Base-by-base conservation (phyloP, 2,329 filamentous ascomycete species). In the Colletotrichum simmondsii region DNA sequence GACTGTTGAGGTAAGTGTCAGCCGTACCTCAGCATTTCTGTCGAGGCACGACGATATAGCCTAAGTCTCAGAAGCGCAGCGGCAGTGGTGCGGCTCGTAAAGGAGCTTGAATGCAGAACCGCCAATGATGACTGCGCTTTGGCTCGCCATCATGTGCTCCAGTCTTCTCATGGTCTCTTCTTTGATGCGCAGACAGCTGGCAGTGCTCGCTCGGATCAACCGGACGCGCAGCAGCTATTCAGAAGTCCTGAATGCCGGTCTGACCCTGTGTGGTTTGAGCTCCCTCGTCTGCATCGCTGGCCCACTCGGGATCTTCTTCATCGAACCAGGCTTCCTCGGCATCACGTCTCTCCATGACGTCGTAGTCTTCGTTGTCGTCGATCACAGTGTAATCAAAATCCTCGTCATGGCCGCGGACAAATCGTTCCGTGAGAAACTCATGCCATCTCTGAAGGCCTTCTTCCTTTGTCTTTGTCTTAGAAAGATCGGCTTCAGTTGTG, bases 291-390 rank as follows among this genome's bases (percentile, higher is more conserved):
- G 82, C 83, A 63, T 85, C 87, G 52, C 85, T 84, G 35, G 88
- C 85, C 89, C 92, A 94, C 60, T 87, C 87, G 0, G 93, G 92
- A 76, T 94, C 92, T 84, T 97, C 93, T 6, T 91, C 91, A 26
- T 95, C 94, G 79, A 97, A 95, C 85, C 94, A 97, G 24, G 87
- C 87, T 49, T 97, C 94, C 81, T 96, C 88, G 16, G 85, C 85
- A 65, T 92, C 91, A n/a, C 86, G 83, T 74, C 84, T 90, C 85
- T 79, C 87, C 81, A 86, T 83, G 80, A 81, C 90, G 79, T 97
- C 94, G 68, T 91, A 92, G 24, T 92, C 91, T 35, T 95, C 92
- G 77, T 93, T 91, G 46, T 85, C 84, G 78, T 98, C 95, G 5
- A 97, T 92, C 3, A 75, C 77, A 1, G 77, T 81, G 79, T 97